phyloP scores from a whole-genome alignment of 768 basidiomycete genomes.

The Paxillus ammoniavirescens region DNA sequence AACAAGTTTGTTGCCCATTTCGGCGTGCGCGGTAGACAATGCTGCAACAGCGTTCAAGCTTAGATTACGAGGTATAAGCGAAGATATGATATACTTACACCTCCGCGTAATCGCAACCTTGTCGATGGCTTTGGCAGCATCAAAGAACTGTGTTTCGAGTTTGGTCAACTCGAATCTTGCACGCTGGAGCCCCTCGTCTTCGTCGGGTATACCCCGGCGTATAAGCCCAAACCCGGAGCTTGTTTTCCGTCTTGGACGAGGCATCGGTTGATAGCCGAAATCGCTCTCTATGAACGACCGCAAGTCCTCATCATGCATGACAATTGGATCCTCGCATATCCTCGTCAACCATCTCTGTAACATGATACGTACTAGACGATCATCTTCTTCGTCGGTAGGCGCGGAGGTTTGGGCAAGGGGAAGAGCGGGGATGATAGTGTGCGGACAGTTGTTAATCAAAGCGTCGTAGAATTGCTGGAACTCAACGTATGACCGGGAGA shows the following conservation, averaged over 20 bases:
- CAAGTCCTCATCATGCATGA: conserved; percentile 88
- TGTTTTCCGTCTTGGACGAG: conserved; percentile 68
- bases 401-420: conserved; percentile 97
- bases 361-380: conserved; percentile 91
- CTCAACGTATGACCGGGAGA: conserved; percentile 92
- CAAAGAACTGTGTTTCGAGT: conserved; percentile 89
- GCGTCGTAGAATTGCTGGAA: conserved; percentile 94
- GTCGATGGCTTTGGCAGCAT: conserved; percentile 88
- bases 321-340: conserved; percentile 88
- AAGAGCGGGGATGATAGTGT: conserved; percentile 93
- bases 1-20: conserved; percentile 92
- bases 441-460: conserved; percentile 86
- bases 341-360: conserved; percentile 93
- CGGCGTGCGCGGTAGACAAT: conserved; percentile 73
- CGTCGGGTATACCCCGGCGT: conserved; percentile 81
- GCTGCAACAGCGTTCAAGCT: conserved; percentile 41
- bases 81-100: conserved; percentile 43
- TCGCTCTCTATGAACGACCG: conserved; percentile 96
- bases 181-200: conserved; percentile 88
- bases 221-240: conserved; percentile 76
- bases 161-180: conserved; percentile 91
- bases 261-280: conserved; percentile 92
- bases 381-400: conserved; percentile 97
- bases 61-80: neutral
- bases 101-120: conserved; percentile 78